Evolutionary conservation across 2,329 filamentous ascomycete genomes (phyloP), one percentile per base, ranked within the genome.

Genomic region (Fusarium sp.): DNA sequence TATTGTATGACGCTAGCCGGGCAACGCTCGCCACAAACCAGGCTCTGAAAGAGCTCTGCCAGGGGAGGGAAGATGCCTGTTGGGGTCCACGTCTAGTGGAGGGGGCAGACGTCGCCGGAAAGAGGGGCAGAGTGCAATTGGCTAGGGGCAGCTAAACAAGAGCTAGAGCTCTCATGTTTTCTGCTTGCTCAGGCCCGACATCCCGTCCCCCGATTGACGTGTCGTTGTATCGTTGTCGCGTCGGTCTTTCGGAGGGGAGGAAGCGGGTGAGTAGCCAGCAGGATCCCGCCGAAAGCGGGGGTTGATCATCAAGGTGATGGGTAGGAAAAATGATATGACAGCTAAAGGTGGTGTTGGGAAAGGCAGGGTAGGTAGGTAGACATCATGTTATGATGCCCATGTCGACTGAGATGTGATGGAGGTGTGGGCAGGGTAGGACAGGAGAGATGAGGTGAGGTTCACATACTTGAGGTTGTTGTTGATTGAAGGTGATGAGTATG

Each of bases 401-500:
- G 59, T 22, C 22, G 57, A 47, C 27, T n/a, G 7, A 66, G 54
- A 15, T 70, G 62, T 20, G 71, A 61, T 67, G 50, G 72, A 71
- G 71, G 68, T 71, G 71, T 52, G 63, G 59, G 38, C 58, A 61
- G 57, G 57, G 25, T 15, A 25, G 43, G 22, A 43, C 22, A 47
- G 14, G 43, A 7, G 4, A 6, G 3, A 43, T 43, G 40, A 47
- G 22, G 43, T 47, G 43, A 47, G 43, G 43, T 47, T 47, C 43
- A 47, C 43, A 47, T 47, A 47, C 43, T 52, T 52, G 50, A 65
- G 63, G 63, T 66, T 54, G 67, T 68, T 72, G 56, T 69, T 45
- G 68, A 65, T 45, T 68, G 63, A 69, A 63, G 59, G 65, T 69
- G 71, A 64, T 73, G 75, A 71, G 71, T 71, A 69, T 78, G 74